Conservation (phyloP, 306 rosid genomes). For the Rosa rugosa region DNA sequence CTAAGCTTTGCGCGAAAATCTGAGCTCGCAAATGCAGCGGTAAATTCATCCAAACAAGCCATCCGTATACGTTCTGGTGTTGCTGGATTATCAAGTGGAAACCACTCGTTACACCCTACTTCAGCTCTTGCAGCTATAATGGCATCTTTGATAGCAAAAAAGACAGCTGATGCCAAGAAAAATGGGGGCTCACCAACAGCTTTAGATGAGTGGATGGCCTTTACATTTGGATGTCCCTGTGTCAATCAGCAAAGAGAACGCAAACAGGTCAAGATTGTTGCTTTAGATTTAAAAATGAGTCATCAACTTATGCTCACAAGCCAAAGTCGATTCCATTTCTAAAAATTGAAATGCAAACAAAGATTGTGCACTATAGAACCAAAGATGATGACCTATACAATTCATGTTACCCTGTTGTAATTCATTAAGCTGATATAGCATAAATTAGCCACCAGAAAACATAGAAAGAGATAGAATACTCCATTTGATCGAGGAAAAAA, state of each 20-base stretch:
- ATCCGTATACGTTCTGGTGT: slow-evolving; percentile 92
- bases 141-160: slow-evolving; percentile 90
- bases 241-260: slow-evolving; percentile 18
- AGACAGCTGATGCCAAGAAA: slow-evolving; percentile 77
- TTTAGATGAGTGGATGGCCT: slow-evolving; percentile 93
- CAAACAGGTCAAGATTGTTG: not conserved
- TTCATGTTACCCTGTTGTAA: not conserved
- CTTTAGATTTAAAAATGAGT: not conserved
- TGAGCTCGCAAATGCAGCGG: slow-evolving; percentile 35
- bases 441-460: not conserved
- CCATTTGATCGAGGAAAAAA: not conserved
- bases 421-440: not conserved
- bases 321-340: not conserved
- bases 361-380: not conserved
- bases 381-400: not conserved
- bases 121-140: slow-evolving; percentile 75
- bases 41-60: slow-evolving; percentile 83
- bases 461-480: not conserved
- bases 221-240: slow-evolving; percentile 94
- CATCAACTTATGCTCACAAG: not conserved
- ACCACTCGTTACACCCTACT: slow-evolving; percentile 63
- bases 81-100: slow-evolving; percentile 94
- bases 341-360: not conserved
- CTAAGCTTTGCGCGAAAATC: slow-evolving; percentile 77
- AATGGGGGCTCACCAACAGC: slow-evolving; percentile 99